Conservation (phyloP, 208 protist species). For the Acanthamoeba lugdunensis region DNA sequence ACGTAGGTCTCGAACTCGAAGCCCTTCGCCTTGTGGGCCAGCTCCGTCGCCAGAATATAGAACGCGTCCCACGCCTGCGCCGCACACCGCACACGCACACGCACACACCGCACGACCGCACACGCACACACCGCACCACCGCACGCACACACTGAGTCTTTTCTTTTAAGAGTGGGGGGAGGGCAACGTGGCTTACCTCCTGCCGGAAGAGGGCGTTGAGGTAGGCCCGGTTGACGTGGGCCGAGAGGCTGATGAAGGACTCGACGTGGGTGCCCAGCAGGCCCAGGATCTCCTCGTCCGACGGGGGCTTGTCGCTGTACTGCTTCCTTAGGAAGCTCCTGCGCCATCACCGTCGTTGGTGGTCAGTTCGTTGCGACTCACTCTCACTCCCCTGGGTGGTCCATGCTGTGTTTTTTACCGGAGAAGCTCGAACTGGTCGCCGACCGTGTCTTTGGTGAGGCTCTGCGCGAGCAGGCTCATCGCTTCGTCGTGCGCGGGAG, state of each 20-base stretch:
- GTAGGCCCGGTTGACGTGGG: constrained; percentile 41
- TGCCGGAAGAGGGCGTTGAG: constrained; percentile 51
- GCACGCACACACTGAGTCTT: too few relatives aligned
- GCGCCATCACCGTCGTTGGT: background rate
- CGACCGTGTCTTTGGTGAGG: background rate
- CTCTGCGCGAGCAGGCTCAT: background rate
- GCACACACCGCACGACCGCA: background rate
- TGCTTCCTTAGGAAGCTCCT: constrained; percentile 13
- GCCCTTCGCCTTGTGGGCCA: constrained; percentile 34
- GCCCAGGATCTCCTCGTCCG: constrained; percentile 42
- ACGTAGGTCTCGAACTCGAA: constrained; percentile 31
- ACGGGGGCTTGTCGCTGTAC: constrained; percentile 25
- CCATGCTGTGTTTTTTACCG: background rate
- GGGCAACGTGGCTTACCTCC: background rate
- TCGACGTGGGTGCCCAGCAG: constrained; percentile 32
- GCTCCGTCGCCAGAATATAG: constrained; percentile 47
- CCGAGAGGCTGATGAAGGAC: constrained; percentile 37
- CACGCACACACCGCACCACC: background rate
- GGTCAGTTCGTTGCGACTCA: background rate
- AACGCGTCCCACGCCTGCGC: constrained; percentile 27
- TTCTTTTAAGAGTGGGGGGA: too few relatives aligned
- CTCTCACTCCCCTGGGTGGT: too few relatives aligned
- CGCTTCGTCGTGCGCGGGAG: background rate
- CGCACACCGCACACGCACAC: background rate
- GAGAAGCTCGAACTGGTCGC: constrained; percentile 37